Percentiles rank a stretch among this genome's conserved stretches.
Evolutionary conservation across 331 rosid species (phyloP).

Genomic region (Rosa hybrid): DNA sequence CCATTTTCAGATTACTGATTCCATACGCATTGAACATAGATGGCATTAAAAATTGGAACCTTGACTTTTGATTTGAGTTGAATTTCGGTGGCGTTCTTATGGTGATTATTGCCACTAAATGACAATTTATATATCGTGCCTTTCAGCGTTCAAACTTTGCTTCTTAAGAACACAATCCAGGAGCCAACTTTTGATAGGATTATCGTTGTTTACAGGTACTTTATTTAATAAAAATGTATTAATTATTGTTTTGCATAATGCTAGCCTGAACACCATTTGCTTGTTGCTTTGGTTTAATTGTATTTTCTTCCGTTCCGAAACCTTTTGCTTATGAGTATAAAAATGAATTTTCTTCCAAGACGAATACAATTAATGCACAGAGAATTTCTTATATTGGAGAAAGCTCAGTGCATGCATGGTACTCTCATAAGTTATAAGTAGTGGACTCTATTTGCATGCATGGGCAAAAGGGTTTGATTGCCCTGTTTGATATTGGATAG

Average conservation of each 20-base stretch:
- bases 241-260: neutral
- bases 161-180: constrained; percentile 75
- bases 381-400: neutral
- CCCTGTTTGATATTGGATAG: neutral
- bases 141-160: constrained; percentile 52
- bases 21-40: neutral
- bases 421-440: neutral
- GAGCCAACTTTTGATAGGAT: constrained; percentile 97
- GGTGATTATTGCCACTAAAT: neutral
- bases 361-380: neutral
- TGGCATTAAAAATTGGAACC: neutral
- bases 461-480: neutral
- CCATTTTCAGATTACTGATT: neutral
- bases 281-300: neutral
- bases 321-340: neutral
- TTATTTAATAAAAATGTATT: neutral
- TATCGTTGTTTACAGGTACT: constrained; percentile 88
- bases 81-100: constrained; percentile 1
- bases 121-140: neutral
- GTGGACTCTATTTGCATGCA: neutral
- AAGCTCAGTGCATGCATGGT: neutral
- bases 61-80: neutral
- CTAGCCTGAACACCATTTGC: constrained; percentile 11
- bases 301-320: constrained; percentile 3
- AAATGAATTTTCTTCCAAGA: neutral